Evolutionary conservation across 148 eudicot genomes (phyloP).

Genomic region (Rhododendron mucronatum): DNA sequence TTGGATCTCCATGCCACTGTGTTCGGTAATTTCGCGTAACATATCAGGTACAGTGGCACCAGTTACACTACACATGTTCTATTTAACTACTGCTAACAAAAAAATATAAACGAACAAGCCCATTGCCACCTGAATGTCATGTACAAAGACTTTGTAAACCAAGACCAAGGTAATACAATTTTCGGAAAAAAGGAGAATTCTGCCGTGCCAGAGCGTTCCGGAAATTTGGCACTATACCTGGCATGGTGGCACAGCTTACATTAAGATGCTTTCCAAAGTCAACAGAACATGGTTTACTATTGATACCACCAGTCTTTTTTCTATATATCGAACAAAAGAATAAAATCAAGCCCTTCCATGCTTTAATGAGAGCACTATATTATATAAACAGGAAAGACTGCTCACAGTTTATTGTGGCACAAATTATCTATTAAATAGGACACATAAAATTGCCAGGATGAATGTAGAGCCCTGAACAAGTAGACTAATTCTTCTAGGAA

Average conservation of each 20-base stretch:
- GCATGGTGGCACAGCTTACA: background rate
- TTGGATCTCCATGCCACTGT: background rate
- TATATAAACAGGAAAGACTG: background rate
- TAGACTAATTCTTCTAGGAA: background rate
- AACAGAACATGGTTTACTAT: background rate
- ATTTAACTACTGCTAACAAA: background rate
- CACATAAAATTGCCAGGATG: background rate
- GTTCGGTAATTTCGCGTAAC: background rate
- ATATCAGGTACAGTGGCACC: background rate
- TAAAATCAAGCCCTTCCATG: background rate
- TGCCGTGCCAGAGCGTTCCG: background rate
- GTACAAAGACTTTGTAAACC: background rate
- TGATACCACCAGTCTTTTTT: background rate
- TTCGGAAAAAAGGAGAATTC: background rate
- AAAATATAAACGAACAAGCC: background rate
- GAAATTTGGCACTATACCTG: background rate
- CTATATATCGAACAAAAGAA: background rate
- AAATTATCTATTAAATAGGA: background rate
- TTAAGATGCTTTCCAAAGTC: background rate
- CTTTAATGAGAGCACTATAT: background rate
- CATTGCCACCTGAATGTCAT: background rate
- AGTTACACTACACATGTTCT: background rate
- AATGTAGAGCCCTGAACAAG: background rate
- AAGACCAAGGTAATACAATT: background rate
- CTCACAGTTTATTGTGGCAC: background rate